Base-by-base conservation (phyloP, 306 rosid genomes). In the Albizia julibrissin region DNA sequence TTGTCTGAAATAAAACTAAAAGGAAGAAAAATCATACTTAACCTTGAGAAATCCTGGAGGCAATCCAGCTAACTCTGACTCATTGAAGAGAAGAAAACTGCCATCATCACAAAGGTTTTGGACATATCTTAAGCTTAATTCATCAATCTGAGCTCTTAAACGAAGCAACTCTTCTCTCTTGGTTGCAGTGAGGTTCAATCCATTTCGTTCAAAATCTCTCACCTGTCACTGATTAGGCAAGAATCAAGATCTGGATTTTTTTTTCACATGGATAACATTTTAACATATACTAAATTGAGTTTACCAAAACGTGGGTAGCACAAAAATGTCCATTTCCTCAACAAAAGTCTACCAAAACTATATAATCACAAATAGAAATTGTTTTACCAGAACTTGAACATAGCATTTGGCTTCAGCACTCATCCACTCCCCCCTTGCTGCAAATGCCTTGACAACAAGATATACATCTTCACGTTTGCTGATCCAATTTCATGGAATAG, bases 221-320 rank as follows among this genome's bases (percentile, higher is more conserved):
- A 95, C 90, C 99, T 95, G 99, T 95, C 98, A 95, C 97, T 93
- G 97, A 88, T 91, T 80, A 69, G 86, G 88, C 86, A 85, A 90
- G 84, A 90, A 95, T 95, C 92, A 95, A 87, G 70, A 87, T 84
- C 88, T 74, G 80, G 79, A 82, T 88, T 79, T 84, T 68, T 74
- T 47, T 54, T 54, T 70, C 50, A 58, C 31, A 72, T 62, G 71
- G 54, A 79, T 72, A 66, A 79, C 75, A 75, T 75, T 80, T n/a
- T 84, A 64, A 58, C 47, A 72, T 50, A 54, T 50, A 46, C 13
- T 52, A 76, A 52, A 78, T 82, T 39, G 29, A 58, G 46, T 71
- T 31, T 78, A 79, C 74, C 82, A 82, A 62, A 18, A 62, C 39
- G 24, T 24, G 80, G 65, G 68, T 34, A 76, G 59, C 46, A 29